Conservation (phyloP, 805 yeast species). For the Isabelozyma heimii region DNA sequence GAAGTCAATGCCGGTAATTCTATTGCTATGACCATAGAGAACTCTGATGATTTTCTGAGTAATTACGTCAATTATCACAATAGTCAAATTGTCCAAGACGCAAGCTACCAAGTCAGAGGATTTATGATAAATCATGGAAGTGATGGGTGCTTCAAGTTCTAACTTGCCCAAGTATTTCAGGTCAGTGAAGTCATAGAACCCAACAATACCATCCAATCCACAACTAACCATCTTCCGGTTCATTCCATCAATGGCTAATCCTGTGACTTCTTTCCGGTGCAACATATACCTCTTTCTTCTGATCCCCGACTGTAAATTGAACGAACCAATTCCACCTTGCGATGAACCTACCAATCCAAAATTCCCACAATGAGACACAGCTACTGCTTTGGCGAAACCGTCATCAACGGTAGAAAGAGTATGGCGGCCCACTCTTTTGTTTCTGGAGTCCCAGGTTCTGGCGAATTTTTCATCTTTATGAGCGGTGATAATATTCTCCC, state of each 20-base stretch:
- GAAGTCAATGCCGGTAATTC: conserved; percentile 85
- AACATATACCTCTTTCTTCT: conserved; percentile 65
- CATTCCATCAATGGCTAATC: conserved; percentile 85
- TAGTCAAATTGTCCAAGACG: conserved; percentile 80
- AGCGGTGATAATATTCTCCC: conserved; percentile 91
- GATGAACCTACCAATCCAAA: conserved; percentile 91
- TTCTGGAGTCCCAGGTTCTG: conserved; percentile 83
- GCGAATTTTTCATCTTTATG: conserved; percentile 83
- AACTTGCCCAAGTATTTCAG: conserved; percentile 67
- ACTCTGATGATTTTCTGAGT: conserved; percentile 84
- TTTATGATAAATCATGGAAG: conserved; percentile 72
- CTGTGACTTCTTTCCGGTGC: conserved; percentile 82
- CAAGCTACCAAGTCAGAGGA: conserved; percentile 83
- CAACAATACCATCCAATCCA: conserved; percentile 87
- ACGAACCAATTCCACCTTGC: conserved; percentile 78
- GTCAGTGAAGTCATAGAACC: conserved; percentile 79
- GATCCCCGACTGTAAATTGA: conserved; percentile 89
- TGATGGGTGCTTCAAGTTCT: conserved; percentile 72
- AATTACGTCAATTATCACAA: conserved; percentile 76
- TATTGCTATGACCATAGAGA: conserved; percentile 83
- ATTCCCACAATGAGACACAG: conserved; percentile 91
- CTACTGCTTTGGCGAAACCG: conserved; percentile 69
- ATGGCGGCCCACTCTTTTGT: conserved; percentile 77
- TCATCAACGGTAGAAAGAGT: conserved; percentile 71
- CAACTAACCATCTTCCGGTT: conserved; percentile 82